These are phyloP conservation scores for Yarrowia sp. DNA, from an alignment of 805 yeast species.

Conservation along the genomic window DNA sequence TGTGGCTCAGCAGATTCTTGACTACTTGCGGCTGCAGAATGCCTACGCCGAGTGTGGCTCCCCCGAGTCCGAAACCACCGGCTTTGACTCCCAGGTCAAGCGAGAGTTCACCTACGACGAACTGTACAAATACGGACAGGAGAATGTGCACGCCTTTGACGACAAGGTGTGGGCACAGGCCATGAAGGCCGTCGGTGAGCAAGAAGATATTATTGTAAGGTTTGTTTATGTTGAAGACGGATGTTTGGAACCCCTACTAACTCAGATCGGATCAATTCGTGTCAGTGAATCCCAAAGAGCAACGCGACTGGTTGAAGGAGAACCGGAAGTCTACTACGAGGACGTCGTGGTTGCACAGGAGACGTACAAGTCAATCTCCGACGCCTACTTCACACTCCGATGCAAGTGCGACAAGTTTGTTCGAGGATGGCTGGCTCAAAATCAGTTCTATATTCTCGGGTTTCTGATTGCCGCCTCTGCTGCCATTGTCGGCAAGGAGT, in stretches of 20 bases:
- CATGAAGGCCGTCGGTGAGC: slow-evolving; percentile 39
- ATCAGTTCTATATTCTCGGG: slow-evolving; percentile 38
- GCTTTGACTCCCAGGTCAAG: slow-evolving; percentile 2
- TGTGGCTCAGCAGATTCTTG: slow-evolving; percentile 69
- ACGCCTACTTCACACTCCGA: slow-evolving; percentile 38
- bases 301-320: slow-evolving; percentile 35
- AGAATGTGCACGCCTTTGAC: slow-evolving; percentile 36
- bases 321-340: slow-evolving; percentile 35
- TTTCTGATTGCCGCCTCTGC: slow-evolving; percentile 27
- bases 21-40: slow-evolving; percentile 68
- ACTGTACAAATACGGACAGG: slow-evolving; percentile 25
- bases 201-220: slow-evolving; percentile 39
- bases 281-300: slow-evolving; percentile 12
- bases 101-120: slow-evolving; percentile 31
- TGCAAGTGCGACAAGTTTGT: slow-evolving; percentile 36
- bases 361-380: slow-evolving; percentile 32
- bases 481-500: slow-evolving; percentile 17
- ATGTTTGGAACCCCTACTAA: slow-evolving; percentile 8
- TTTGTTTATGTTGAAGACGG: slow-evolving; percentile 31
- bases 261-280: slow-evolving; percentile 38
- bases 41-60: slow-evolving; percentile 65
- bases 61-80: slow-evolving; percentile 47
- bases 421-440: slow-evolving; percentile 39
- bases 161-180: slow-evolving; percentile 39
- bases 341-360: slow-evolving; percentile 28